Conservation (phyloP, 805 yeast species). For the Myxozyma neglecta region DNA sequence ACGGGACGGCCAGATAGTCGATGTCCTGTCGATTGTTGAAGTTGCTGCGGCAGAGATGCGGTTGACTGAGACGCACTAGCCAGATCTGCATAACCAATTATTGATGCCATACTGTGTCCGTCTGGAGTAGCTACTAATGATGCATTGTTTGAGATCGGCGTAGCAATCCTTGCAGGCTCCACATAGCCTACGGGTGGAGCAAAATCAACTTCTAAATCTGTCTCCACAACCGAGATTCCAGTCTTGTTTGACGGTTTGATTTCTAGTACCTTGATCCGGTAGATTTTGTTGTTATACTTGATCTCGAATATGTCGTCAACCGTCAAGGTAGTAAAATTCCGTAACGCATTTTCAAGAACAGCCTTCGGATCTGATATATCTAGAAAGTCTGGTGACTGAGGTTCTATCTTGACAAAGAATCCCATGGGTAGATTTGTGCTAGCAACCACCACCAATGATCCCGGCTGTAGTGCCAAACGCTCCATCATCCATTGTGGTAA, state of each 20-base stretch:
- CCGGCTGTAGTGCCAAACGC: constrained; percentile 70
- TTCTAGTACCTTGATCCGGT: constrained; percentile 80
- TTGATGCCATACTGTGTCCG: constrained; percentile 61
- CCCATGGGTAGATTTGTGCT: constrained; percentile 83
- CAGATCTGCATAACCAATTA: constrained; percentile 63
- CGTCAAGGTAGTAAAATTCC: constrained; percentile 86
- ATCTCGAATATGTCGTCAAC: constrained; percentile 82
- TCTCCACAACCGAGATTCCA: constrained; percentile 92
- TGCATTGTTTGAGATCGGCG: constrained; percentile 3
- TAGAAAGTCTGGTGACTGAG: constrained; percentile 88
- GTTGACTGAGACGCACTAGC: constrained; percentile 45
- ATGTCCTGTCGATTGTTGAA: constrained; percentile 11
- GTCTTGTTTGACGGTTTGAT: constrained; percentile 60
- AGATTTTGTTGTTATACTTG: constrained; percentile 74
- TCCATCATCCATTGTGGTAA: constrained; percentile 96
- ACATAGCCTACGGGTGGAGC: constrained; percentile 99
- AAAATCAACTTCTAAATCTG: constrained; percentile 94
- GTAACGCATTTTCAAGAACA: constrained; percentile 85
- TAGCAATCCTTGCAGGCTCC: constrained; percentile 45
- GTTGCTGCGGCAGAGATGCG: constrained; percentile 2
- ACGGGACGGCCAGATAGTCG: constrained; percentile 23
- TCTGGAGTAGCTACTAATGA: constrained; percentile 26
- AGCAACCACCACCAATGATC: constrained; percentile 69
- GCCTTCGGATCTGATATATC: constrained; percentile 97
- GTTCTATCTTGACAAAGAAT: constrained; percentile 85